Evolutionary conservation across 441 rosid species (phyloP).

Genomic region (Populus trichocarpa): DNA sequence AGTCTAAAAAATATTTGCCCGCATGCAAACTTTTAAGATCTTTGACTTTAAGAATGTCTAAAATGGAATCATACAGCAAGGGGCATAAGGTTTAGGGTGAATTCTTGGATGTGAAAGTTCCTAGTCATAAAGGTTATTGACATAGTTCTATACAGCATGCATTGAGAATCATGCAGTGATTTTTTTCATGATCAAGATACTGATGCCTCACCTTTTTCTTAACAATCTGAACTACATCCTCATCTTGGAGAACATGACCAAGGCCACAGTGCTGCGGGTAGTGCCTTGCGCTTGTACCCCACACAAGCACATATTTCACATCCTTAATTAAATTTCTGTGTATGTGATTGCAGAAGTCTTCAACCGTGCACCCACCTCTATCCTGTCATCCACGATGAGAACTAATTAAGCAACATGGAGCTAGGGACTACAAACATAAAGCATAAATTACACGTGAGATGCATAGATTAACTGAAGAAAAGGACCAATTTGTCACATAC

Average conservation of each 20-base stretch:
- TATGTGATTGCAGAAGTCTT: conserved; percentile 94
- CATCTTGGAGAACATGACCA: conserved; percentile 74
- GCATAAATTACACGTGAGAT: neutral
- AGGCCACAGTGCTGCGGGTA: conserved; percentile 99
- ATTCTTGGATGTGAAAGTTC: neutral
- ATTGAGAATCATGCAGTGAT: neutral
- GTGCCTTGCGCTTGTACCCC: conserved; percentile 94
- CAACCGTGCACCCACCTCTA: conserved; percentile 94
- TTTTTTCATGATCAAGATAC: neutral
- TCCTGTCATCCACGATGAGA: conserved; percentile 46
- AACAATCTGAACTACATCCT: conserved; percentile 96
- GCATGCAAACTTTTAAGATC: neutral
- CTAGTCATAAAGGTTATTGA: neutral
- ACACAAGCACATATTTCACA: conserved; percentile 87
- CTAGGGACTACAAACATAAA: neutral
- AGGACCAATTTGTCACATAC: conserved; percentile 40
- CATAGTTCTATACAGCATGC: neutral
- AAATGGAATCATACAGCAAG: neutral
- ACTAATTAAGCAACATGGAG: conserved; percentile 6
- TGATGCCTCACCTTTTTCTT: conserved; percentile 74
- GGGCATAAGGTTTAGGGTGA: neutral
- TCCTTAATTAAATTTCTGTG: conserved; percentile 95
- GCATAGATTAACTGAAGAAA: neutral
- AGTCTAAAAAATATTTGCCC: neutral
- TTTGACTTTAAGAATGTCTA: neutral